Conservation (phyloP, 1,139 yeast species). For the Yamadazyma membranifaciens region DNA sequence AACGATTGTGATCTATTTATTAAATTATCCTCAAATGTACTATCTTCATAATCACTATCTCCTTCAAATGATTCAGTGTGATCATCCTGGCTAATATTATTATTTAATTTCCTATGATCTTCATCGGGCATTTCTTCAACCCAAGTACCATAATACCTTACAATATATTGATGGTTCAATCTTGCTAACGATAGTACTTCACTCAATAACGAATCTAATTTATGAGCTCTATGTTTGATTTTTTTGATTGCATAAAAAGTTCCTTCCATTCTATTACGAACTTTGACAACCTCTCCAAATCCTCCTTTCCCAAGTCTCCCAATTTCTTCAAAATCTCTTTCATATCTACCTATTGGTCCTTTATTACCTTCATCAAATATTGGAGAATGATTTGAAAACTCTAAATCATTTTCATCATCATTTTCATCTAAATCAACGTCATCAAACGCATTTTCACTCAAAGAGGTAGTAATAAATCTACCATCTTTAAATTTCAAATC, state of each 20-base stretch:
- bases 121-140: conserved; percentile 61
- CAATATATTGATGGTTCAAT: conserved; percentile 92
- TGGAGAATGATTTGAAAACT: neutral
- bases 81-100: neutral
- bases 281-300: conserved; percentile 96
- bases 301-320: conserved; percentile 94
- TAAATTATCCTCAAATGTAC: conserved; percentile 20
- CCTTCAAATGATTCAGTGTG: conserved; percentile 9
- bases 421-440: neutral
- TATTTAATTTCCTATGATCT: neutral
- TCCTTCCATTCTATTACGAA: conserved; percentile 89
- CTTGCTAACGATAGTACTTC: conserved; percentile 92
- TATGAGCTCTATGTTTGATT: conserved; percentile 77
- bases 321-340: conserved; percentile 86
- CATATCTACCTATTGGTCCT: conserved; percentile 33
- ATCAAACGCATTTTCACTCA: neutral
- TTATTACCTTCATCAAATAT: conserved; percentile 4
- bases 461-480: conserved; percentile 6
- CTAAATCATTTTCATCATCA: neutral
- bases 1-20: conserved; percentile 29
- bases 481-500: conserved; percentile 14
- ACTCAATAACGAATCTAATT: conserved; percentile 75
- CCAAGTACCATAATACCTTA: conserved; percentile 97
- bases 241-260: conserved; percentile 93
- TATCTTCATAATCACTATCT: conserved; percentile 17